These are phyloP conservation scores for Beta lomatogona DNA, from an alignment of 179 eudicot genomes.

Conservation along the genomic window DNA sequence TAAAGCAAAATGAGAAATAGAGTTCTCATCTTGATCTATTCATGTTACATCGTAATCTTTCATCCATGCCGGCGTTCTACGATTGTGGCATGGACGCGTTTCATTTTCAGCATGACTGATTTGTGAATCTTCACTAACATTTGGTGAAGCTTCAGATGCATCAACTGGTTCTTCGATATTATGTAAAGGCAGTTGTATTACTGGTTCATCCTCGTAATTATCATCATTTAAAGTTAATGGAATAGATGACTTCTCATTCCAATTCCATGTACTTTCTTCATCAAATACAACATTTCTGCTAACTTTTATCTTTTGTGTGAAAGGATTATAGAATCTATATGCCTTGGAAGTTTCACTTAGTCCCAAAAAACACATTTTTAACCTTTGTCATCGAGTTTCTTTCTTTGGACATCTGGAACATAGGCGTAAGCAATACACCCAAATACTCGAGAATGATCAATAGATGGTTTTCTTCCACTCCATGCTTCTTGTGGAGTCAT, in stretches of 20 bases:
- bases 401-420: conserved; percentile 8
- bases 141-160: too few species aligned
- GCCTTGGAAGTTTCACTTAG: conserved; percentile 17
- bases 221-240: neutral
- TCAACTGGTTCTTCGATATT: too few species aligned
- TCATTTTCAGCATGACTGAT: too few species aligned
- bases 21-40: neutral
- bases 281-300: conserved; percentile 24
- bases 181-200: neutral
- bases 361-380: conserved; percentile 10
- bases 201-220: neutral
- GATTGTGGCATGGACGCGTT: too few species aligned
- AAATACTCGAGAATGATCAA: conserved; percentile 3
- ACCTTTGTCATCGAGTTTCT: conserved; percentile 7
- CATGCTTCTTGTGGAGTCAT: conserved; percentile 21
- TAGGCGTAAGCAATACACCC: conserved; percentile 15
- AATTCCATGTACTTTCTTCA: conserved; percentile 19
- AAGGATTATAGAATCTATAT: conserved; percentile 10
- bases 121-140: too few species aligned
- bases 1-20: conserved; percentile 24
- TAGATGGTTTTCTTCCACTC: conserved; percentile 8
- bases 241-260: neutral
- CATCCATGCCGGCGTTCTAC: conserved; percentile 6
- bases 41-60: conserved; percentile 15
- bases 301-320: conserved; percentile 6